A percentile compares a stretch with the other conserved stretches of the same genome.
Conservation (phyloP, 441 rosid species). For the Metrosideros polymorpha region DNA sequence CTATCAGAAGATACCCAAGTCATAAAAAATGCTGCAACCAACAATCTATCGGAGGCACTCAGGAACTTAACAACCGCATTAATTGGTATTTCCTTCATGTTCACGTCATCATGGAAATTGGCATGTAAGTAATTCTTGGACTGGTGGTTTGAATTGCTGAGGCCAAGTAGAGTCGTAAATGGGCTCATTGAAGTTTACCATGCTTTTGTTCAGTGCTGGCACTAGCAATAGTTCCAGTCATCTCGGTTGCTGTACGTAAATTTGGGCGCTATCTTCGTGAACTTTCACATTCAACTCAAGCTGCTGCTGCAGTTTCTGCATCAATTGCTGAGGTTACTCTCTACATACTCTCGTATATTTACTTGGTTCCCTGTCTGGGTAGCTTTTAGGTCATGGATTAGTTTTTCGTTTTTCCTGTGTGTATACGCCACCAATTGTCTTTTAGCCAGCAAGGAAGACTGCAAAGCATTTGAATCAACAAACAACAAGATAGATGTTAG, state of each 20-base stretch:
- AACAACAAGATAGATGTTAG: not conserved
- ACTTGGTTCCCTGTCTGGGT: not conserved
- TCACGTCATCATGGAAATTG: conserved; percentile 85
- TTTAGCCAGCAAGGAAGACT: not conserved
- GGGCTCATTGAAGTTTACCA: not conserved
- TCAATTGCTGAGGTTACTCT: conserved; percentile 84
- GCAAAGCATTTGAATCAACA: not conserved
- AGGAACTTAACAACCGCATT: conserved; percentile 64
- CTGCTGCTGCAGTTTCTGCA: conserved; percentile 92
- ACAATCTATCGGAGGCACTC: conserved; percentile 93
- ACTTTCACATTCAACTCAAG: conserved; percentile 87
- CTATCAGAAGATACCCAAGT: conserved; percentile 93
- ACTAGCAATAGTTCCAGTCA: conserved; percentile 70
- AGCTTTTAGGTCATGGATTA: not conserved
- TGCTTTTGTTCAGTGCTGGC: conserved; percentile 58
- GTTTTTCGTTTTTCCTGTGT: not conserved
- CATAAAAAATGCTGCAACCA: conserved; percentile 94
- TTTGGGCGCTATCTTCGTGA: conserved; percentile 86
- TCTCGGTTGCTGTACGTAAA: conserved; percentile 62
- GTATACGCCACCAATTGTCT: not conserved
- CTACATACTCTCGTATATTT: not conserved
- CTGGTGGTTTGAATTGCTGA: not conserved
- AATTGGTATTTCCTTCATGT: conserved; percentile 87
- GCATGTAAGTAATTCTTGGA: conserved; percentile 40
- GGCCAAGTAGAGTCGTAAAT: not conserved